phyloP scores from a whole-genome alignment of 2,329 filamentous ascomycete species.

The Penicillium sp. region DNA sequence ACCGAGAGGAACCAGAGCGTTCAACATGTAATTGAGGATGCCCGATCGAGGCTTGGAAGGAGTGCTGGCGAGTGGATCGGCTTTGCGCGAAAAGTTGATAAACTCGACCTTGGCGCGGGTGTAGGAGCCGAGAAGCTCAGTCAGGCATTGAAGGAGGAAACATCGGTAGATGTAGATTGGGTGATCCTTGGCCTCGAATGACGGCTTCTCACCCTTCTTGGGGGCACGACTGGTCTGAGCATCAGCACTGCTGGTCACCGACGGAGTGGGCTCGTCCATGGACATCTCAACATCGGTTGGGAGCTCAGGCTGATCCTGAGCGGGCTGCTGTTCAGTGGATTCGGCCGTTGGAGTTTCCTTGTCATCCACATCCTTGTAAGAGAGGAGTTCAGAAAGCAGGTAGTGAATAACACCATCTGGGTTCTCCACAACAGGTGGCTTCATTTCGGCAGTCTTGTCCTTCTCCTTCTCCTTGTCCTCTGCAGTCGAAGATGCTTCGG shows the following conservation, averaged over 20 bases:
- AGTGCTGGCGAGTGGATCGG: conserved; percentile 80
- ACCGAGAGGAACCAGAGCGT: conserved; percentile 72
- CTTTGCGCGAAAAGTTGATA: conserved; percentile 96
- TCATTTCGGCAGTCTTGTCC: conserved; percentile 70
- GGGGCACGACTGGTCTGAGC: conserved; percentile 42
- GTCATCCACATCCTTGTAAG: conserved; percentile 91
- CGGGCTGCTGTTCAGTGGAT: conserved; percentile 32
- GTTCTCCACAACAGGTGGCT: conserved; percentile 85
- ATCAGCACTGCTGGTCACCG: conserved; percentile 40
- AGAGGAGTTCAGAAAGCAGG: conserved; percentile 86
- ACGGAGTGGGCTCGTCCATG: conserved; percentile 45
- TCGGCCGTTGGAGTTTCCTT: conserved; percentile 63
- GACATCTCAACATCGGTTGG: conserved; percentile 59
- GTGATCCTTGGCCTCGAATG: conserved; percentile 91
- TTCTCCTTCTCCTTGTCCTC: conserved; percentile 34
- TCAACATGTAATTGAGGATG: conserved; percentile 91
- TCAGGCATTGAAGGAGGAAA: conserved; percentile 89
- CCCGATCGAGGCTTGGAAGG: conserved; percentile 93
- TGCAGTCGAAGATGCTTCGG: conserved; percentile 23
- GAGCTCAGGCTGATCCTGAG: conserved; percentile 41
- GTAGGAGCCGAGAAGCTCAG: conserved; percentile 89
- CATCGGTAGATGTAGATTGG: conserved; percentile 96
- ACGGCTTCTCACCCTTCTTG: conserved; percentile 71
- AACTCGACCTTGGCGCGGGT: conserved; percentile 97
- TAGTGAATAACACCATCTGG: conserved; percentile 96